Percentiles rank a stretch among this genome's conserved stretches.
These are phyloP conservation scores for Neurospora sp. DNA, from an alignment of 495 filamentous ascomycete species.

Conservation along the genomic window DNA sequence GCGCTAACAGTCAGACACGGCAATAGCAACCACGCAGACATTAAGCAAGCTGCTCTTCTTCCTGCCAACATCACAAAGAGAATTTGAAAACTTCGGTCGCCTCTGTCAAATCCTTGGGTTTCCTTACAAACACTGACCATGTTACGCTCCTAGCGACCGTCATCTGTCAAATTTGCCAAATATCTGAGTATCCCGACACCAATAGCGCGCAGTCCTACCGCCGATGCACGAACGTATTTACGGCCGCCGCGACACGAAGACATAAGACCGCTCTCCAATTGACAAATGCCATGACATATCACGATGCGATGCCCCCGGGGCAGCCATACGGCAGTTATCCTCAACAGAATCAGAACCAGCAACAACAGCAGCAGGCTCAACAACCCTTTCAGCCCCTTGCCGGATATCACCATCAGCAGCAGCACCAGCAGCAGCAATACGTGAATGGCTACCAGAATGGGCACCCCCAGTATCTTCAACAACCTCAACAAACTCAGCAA, in stretches of 20 bases:
- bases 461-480: conserved; percentile 6
- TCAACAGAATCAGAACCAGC: conserved; percentile 9
- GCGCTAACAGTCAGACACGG: not conserved
- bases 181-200: not conserved
- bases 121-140: not conserved
- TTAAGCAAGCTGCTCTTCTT: not conserved
- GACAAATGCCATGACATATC: conserved; percentile 29
- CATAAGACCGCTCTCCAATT: conserved; percentile 2
- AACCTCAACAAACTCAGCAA: conserved; percentile 8
- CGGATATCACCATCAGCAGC: conserved; percentile 8
- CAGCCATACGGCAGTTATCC: conserved; percentile 31
- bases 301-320: conserved; percentile 33
- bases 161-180: not conserved
- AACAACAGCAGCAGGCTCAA: conserved; percentile 3
- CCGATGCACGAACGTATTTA: not conserved
- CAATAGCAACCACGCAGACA: not conserved
- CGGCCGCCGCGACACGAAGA: not conserved
- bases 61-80: not conserved
- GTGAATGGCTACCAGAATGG: conserved; percentile 9
- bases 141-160: not conserved
- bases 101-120: not conserved
- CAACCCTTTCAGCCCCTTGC: not conserved
- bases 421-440: conserved; percentile 9
- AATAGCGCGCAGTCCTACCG: not conserved
- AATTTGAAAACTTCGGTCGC: not conserved